Evolutionary conservation across 768 basidiomycete species (phyloP).

Genomic region (Lactarius sp.): DNA sequence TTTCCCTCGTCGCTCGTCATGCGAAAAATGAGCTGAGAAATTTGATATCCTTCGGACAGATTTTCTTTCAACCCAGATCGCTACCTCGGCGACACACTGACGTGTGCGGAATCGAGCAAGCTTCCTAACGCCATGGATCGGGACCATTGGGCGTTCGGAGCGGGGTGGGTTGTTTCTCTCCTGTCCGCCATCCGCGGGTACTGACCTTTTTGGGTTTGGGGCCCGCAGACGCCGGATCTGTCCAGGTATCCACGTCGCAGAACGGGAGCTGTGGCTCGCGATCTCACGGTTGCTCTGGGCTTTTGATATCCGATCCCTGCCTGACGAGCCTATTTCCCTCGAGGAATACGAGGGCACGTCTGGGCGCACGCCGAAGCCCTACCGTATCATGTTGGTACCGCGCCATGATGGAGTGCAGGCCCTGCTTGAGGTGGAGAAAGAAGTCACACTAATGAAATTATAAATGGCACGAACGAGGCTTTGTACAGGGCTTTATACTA

Average conservation of each 20-base stretch:
- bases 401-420: conserved; percentile 26
- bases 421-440: conserved; percentile 20
- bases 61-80: conserved; percentile 40
- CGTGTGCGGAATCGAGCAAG: conserved; percentile 42
- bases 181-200: no score
- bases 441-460: conserved; percentile 18
- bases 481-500: no score
- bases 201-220: not conserved
- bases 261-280: conserved; percentile 42
- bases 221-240: conserved; percentile 35
- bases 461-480: not conserved
- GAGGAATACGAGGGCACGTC: conserved; percentile 46
- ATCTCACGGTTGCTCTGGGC: conserved; percentile 47
- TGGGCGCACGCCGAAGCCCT: conserved; percentile 43
- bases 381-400: conserved; percentile 31
- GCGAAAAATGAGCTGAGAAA: not conserved
- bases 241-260: conserved; percentile 43
- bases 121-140: conserved; percentile 39
- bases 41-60: conserved; percentile 6
- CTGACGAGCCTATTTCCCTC: conserved; percentile 41
- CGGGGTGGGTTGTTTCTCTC: conserved; percentile 34
- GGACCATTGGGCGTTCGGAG: conserved; percentile 50
- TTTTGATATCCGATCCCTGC: conserved; percentile 39
- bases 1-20: conserved; percentile 6
- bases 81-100: conserved; percentile 37